These are phyloP conservation scores for Backusella liffmaniae DNA, from an alignment of 192 early-diverging fungal genomes.

Conservation along the genomic window DNA sequence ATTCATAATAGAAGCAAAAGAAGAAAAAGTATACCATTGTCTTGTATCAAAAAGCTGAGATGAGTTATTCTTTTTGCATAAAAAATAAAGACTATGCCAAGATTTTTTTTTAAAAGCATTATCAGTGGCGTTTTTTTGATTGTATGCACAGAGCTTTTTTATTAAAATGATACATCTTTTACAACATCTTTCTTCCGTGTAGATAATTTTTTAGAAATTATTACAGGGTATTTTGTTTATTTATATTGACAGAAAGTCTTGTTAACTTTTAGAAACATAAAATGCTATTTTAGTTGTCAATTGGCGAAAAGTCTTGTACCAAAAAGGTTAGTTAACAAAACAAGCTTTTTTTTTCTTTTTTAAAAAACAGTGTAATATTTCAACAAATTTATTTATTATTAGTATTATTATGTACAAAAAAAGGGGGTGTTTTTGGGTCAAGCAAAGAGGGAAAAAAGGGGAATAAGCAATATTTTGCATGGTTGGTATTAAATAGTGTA, in stretches of 20 bases:
- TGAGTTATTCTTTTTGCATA: neutral
- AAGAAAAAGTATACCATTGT: neutral
- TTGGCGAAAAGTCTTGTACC: neutral
- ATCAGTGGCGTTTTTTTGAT: neutral
- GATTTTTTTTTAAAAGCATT: neutral
- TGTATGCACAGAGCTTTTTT: too few relatives aligned
- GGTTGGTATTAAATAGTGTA: slow-evolving; percentile 7
- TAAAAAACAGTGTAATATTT: neutral
- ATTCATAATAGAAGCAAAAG: neutral
- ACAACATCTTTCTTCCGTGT: neutral
- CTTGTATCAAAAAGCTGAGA: too few relatives aligned
- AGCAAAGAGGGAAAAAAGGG: neutral
- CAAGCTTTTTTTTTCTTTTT: neutral
- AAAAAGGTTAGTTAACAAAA: neutral
- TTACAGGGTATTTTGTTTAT: neutral
- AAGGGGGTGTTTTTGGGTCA: neutral
- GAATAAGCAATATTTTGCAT: slow-evolving; percentile 5
- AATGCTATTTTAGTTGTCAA: neutral
- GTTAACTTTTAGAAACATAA: neutral
- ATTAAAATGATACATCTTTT: neutral
- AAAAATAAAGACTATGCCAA: neutral
- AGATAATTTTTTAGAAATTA: neutral
- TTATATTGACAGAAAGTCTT: neutral
- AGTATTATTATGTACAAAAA: slow-evolving; percentile 1
- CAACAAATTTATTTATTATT: neutral